phyloP scores from a whole-genome alignment of 805 yeast species.

The Kazachstania bromeliacearum region DNA sequence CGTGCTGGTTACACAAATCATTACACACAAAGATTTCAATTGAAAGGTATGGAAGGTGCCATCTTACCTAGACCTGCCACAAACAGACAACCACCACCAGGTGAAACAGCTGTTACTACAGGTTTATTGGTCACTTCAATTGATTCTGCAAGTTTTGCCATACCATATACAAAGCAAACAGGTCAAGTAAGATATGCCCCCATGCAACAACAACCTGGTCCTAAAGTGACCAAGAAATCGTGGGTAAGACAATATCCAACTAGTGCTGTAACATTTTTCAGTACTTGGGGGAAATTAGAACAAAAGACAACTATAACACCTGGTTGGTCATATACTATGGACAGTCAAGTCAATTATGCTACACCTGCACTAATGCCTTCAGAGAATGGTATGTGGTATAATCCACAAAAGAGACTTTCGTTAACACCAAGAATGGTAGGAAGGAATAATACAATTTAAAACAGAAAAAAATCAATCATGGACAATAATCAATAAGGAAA shows the following conservation, averaged over 20 bases:
- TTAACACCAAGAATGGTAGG: slow-evolving; percentile 24
- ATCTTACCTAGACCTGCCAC: slow-evolving; percentile 40
- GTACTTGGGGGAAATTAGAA: slow-evolving; percentile 31
- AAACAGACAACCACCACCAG: slow-evolving; percentile 36
- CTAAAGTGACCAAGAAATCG: slow-evolving; percentile 52
- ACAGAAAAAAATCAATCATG: no score
- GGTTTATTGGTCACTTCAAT: slow-evolving; percentile 36
- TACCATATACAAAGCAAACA: slow-evolving; percentile 71
- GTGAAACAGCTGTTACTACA: slow-evolving; percentile 25
- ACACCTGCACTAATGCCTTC: slow-evolving; percentile 62
- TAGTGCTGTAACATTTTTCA: slow-evolving; percentile 53
- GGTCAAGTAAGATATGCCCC: slow-evolving; percentile 80
- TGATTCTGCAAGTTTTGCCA: slow-evolving; percentile 44
- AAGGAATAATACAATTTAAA: no score
- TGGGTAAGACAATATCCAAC: slow-evolving; percentile 64
- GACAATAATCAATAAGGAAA: no score
- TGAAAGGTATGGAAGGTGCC: slow-evolving; percentile 68
- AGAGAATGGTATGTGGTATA: slow-evolving; percentile 47
- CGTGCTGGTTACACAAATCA: slow-evolving; percentile 44
- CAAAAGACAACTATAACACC: slow-evolving; percentile 67
- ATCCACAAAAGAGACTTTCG: slow-evolving; percentile 46
- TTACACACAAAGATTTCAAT: slow-evolving; percentile 55
- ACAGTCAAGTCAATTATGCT: slow-evolving; percentile 60
- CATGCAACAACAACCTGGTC: slow-evolving; percentile 83
- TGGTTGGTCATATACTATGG: slow-evolving; percentile 68